Base-by-base conservation (phyloP, 2,329 filamentous ascomycete species). In the Diaporthe sp. region DNA sequence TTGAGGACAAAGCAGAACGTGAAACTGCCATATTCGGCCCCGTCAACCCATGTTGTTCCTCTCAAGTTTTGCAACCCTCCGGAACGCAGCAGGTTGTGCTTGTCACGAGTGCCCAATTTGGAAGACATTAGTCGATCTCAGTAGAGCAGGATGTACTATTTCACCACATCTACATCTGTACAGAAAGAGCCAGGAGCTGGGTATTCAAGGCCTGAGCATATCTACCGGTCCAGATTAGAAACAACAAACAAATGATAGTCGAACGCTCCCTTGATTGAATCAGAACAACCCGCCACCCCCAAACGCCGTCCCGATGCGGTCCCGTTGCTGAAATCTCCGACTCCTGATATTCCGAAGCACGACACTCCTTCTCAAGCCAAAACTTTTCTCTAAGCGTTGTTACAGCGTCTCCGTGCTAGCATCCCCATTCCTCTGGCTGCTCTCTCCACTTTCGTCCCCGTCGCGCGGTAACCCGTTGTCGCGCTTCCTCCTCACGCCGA, bases 401-500 rank as follows among this genome's bases (percentile, higher is more conserved):
- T 34, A 73, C 49, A 73, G 17, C 25, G 58, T 65, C 49, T 73
- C 71, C 25, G 71, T 73, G 39, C 71, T 73, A 15, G 42, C 53
- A 19, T 37, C 44, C 25, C 19, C 61, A 4, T 28, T 31, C 19
- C 59, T 25, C 13, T 51, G 58, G 4, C 46, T 34, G 3, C 25
- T 25, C 31, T 55, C 62, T 22, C 68, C 61, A 4, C 46, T 31
- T 2, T 59, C 72, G 6, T 10, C 65, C 2, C 34, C 49, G 12
- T 42, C 22, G 4, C 51, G 57, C 15, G 44, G 44, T 25, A 37
- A 51, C 25, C 46, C 61, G 4, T 58, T 19, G 19, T 58, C 42
- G 15, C 62, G 51, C 65, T 72, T 77, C 55, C 65, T 75, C 34
- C 59, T 51, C 37, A 57, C n/a, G 25, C 73, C 72, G 28, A 78